Evolutionary conservation across 768 basidiomycete genomes (phyloP).

Genomic region (Fomitopsis pulvina): DNA sequence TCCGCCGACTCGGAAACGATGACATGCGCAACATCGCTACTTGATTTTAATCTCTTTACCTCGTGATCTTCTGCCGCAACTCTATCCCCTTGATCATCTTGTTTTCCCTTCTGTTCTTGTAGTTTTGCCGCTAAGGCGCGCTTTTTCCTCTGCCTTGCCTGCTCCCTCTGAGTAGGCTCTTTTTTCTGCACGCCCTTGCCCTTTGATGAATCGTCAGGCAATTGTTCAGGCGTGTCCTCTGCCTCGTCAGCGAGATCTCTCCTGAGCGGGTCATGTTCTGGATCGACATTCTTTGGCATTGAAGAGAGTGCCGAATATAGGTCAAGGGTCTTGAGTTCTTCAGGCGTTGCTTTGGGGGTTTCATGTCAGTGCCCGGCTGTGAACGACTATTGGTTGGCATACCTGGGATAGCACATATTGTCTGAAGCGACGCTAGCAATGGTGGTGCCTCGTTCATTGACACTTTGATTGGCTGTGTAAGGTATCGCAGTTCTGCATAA

Average conservation of each 20-base stretch:
- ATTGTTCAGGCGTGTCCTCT: conserved; percentile 5
- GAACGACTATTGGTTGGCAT: conserved; percentile 5
- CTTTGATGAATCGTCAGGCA: conserved; percentile 3
- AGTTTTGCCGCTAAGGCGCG: conserved; percentile 33
- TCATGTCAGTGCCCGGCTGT: background rate
- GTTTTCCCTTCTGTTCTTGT: conserved; percentile 12
- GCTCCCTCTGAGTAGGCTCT: conserved; percentile 37
- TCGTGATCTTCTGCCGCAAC: conserved; percentile 9
- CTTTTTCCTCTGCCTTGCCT: conserved; percentile 47
- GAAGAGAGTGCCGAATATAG: conserved; percentile 51
- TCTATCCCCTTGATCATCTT: conserved; percentile 1
- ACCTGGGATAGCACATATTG: conserved; percentile 42
- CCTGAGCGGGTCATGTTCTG: conserved; percentile 36
- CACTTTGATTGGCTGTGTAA: conserved; percentile 32
- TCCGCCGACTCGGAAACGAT: background rate
- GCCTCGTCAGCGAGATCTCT: conserved; percentile 21
- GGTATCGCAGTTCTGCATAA: background rate
- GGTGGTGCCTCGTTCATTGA: conserved; percentile 19
- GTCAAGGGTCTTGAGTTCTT: conserved; percentile 47
- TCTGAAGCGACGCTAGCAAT: conserved; percentile 41
- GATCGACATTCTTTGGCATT: conserved; percentile 54
- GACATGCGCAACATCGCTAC: conserved; percentile 11
- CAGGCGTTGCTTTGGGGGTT: conserved; percentile 34
- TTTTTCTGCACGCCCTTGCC: conserved; percentile 16
- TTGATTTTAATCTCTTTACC: conserved; percentile 31